phyloP scores from a whole-genome alignment of 306 rosid species.

The Vachellia collinsii region DNA sequence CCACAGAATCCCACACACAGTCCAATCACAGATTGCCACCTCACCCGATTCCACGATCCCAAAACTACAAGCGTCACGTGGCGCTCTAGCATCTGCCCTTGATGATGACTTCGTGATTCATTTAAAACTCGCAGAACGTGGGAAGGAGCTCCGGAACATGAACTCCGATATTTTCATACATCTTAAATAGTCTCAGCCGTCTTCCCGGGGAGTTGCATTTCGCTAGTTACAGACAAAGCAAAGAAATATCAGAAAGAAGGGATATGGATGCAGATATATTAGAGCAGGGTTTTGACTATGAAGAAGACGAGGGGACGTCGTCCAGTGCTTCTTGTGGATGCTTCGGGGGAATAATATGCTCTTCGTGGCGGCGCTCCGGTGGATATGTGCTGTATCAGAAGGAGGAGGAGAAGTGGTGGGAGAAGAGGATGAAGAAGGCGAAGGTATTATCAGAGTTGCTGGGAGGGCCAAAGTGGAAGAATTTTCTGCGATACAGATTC shows the following conservation, averaged over 20 bases:
- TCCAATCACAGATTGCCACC: background rate
- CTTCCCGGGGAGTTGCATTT: background rate
- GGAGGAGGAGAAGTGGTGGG: conserved; percentile 28
- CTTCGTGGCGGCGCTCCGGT: background rate
- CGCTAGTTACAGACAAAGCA: background rate
- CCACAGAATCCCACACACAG: background rate
- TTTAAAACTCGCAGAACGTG: too few species aligned
- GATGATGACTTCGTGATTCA: background rate
- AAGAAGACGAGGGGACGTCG: conserved; percentile 13
- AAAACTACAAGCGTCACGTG: conserved; percentile 2
- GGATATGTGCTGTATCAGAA: conserved; percentile 26
- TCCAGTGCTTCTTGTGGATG: conserved; percentile 30
- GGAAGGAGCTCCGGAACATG: background rate
- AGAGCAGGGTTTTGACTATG: conserved; percentile 8
- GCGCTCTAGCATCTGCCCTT: background rate
- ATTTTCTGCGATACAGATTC: conserved; percentile 15
- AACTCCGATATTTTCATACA: background rate
- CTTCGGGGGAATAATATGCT: conserved; percentile 20
- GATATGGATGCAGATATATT: background rate
- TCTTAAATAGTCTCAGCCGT: background rate
- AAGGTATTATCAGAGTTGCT: conserved; percentile 33
- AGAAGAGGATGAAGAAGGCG: conserved; percentile 37
- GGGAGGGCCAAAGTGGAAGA: conserved; percentile 55
- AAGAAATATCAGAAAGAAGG: background rate
- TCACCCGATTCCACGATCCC: background rate